phyloP scores from a whole-genome alignment of 1,284 basidiomycete species.

The Trametes hirsuta region DNA sequence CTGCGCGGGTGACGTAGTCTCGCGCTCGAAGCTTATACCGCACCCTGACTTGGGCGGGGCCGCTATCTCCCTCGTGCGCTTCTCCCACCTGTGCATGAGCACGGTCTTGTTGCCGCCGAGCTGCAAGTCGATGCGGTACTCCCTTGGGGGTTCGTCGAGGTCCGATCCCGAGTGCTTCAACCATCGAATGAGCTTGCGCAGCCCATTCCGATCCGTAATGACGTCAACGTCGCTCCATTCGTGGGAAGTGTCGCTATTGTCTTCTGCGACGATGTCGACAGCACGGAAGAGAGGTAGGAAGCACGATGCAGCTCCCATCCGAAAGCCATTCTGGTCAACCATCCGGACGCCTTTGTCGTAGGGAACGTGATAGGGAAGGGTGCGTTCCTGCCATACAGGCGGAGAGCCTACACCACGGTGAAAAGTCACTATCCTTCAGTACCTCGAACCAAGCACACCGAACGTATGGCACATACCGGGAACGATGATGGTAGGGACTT shows the following conservation, averaged over 20 bases:
- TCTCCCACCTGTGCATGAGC: conserved; percentile 48
- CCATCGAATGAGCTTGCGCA: conserved; percentile 65
- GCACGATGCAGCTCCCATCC: conserved; percentile 44
- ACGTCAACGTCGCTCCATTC: conserved; percentile 56
- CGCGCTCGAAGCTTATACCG: conserved; percentile 54
- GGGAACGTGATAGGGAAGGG: conserved; percentile 48
- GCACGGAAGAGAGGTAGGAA: conserved; percentile 52
- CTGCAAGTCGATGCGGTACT: conserved; percentile 62
- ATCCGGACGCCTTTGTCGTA: conserved; percentile 48
- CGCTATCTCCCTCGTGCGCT: conserved; percentile 19
- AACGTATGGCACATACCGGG: conserved; percentile 43
- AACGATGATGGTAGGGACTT: conserved; percentile 54
- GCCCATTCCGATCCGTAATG: conserved; percentile 59
- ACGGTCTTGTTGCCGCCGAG: conserved; percentile 55
- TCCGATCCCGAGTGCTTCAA: conserved; percentile 34
- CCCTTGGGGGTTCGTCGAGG: conserved; percentile 26
- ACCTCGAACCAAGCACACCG: not conserved
- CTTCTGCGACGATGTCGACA: conserved; percentile 43
- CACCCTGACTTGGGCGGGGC: conserved; percentile 32
- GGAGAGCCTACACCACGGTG: conserved; percentile 48
- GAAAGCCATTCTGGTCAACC: conserved; percentile 55
- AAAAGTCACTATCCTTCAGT: not conserved
- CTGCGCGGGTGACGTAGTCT: conserved; percentile 43
- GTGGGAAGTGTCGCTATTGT: conserved; percentile 31
- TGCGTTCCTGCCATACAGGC: conserved; percentile 49